Evolutionary conservation across 2,329 filamentous ascomycete genomes (phyloP), one percentile per base, ranked within the genome.

Genomic region (Botrytis aclada): DNA sequence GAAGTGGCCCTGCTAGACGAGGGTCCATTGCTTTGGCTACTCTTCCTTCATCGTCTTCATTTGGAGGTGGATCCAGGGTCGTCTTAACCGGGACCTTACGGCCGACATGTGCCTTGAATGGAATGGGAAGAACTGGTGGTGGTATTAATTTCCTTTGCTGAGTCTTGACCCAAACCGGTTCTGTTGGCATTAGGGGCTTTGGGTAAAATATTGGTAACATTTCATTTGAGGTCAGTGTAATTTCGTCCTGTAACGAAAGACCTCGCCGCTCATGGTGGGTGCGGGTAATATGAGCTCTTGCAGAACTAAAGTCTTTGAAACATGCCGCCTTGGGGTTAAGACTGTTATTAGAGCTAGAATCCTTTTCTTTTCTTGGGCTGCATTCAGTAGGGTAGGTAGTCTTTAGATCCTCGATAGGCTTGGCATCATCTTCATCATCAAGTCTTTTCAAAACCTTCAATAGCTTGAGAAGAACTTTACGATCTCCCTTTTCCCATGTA

Each of bases 251-350:
- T 18, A 64, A 70, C 29, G 37, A 51, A 2, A 56, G 12, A 45
- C 43, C 37, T 69, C n/a, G 66, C 37, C 32, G 29, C 39, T 62
- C 47, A 47, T 65, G 29, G 39, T 32, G 16, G 16, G 39, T 39
- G 18, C 47, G n/a, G 32, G 62, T 69, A 29, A 70, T 64, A 22
- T 72, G 67, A 45, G 69, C 69, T 62, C 73, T 74, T 18, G 71
- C n/a, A 9, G 51, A 54, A 16, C 58, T 41, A 54, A 71, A 73
- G 7, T 74, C 58, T 43, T 58, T 58, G 41, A 75, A 77, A 9
- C 70, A 69, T 32, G 74, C 74, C 14, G 76, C 77, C 45, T 72
- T 54, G 51, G 78, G 76, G 56, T 79, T 77, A 29, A 78, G 60
- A 65, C 41, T 75, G 29, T 67, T 70, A 25, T 10, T 22, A 4